Evolutionary conservation across 2,329 filamentous ascomycete genomes (phyloP), one percentile per base, ranked within the genome.

Genomic region (Pseudogymnoascus sp.): DNA sequence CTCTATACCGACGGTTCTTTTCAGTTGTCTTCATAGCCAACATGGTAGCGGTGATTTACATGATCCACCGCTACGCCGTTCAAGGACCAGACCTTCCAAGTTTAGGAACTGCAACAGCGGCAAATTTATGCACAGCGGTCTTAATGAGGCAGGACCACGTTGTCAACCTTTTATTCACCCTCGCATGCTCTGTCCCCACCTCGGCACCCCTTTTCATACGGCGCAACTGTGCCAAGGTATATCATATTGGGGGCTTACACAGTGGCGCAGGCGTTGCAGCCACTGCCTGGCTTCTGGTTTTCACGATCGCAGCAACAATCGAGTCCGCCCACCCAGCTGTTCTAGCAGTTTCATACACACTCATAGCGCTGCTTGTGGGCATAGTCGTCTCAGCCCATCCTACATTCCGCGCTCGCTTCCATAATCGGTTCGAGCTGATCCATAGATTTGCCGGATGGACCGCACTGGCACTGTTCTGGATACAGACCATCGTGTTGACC

Each of bases 361-460:
- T 90, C 42, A 77, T 84, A 50, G 72, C 76, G 1, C 77, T 90
- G 60, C 78, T 89, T 67, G 69, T 83, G 63, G 70, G 77, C 40
- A 87, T 91, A 70, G 78, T 89, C 60, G 75, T 78, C 56, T 82
- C 85, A 61, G 86, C 89, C 1, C 82, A 87, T 72, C 89, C 89
- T 2, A 72, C 74, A 8, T 79, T 91, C 67, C 84, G 89, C 21
- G 78, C 80, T 67, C 81, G 78, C 56, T 78, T 81, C 66, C 89
- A 92, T 76, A 83, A 92, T 74, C 74, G 81, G 63, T 92, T 91
- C 71, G 89, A 92, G 75, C 75, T 83, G 59, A 82, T 82, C 56
- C 89, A 92, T 74, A 86, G 89, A 59, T 91, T 89, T 73, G 82
- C 82, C 4, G 89, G 88, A n/a, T 92, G 89, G 89, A 78, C 81